phyloP scores from a whole-genome alignment of 768 basidiomycete species.

The Pleurotus eryngii region DNA sequence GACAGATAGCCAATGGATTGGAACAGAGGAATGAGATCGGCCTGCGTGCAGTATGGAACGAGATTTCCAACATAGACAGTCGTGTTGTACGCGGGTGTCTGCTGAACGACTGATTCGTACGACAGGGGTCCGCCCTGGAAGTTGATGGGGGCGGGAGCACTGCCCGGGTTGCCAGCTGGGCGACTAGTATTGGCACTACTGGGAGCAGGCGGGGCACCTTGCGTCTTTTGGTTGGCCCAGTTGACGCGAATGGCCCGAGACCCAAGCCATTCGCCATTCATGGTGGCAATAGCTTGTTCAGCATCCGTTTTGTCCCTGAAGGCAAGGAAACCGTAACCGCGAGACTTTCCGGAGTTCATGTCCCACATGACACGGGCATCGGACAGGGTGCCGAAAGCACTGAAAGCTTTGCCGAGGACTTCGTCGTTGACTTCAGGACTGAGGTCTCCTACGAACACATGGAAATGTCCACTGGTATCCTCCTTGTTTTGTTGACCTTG shows the following conservation, averaged over 20 bases:
- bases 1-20: conserved; percentile 98
- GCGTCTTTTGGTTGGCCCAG: conserved; percentile 99
- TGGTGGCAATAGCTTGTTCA: conserved; percentile 97
- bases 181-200: conserved; percentile 15
- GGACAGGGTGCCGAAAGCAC: conserved; percentile 92
- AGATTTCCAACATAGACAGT: conserved; percentile 99
- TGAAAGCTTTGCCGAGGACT: conserved; percentile 94
- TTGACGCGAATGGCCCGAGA: conserved; percentile 98
- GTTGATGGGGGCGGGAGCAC: conserved; percentile 86
- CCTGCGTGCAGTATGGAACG: conserved; percentile 95
- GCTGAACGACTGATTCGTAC: conserved; percentile 90
- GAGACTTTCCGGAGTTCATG: conserved; percentile 98
- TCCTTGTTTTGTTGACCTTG: conserved; percentile 98
- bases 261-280: conserved; percentile 99
- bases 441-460: conserved; percentile 99
- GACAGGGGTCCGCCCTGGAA: conserved; percentile 86
- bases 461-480: conserved; percentile 95
- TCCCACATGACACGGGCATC: conserved; percentile 99
- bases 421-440: conserved; percentile 99
- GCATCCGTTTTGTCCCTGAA: conserved; percentile 99
- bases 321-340: conserved; percentile 97
- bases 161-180: conserved; percentile 40
- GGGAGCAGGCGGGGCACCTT: conserved; percentile 53
- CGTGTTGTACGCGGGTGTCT: conserved; percentile 91
- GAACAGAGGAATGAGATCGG: conserved; percentile 96